Conservation (phyloP, 108 stramenopile genomes). For the Nitzschia sp. region DNA sequence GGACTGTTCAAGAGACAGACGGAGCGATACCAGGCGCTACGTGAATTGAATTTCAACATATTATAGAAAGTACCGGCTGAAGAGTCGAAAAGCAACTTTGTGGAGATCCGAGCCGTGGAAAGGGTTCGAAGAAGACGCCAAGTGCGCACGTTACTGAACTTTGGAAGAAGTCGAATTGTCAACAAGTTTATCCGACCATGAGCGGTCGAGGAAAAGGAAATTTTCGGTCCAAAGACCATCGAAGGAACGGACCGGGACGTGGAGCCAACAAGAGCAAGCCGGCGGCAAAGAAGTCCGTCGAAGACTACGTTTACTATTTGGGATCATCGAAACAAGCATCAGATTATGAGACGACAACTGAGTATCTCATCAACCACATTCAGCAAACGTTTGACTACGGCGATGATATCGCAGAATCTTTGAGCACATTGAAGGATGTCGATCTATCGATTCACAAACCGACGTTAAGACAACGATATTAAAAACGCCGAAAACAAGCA, state of each 20-base stretch:
- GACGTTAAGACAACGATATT: not conserved
- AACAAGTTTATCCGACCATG: too few relatives aligned
- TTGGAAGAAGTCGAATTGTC: too few relatives aligned
- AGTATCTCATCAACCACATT: slow-evolving; percentile 7
- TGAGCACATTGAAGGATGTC: not conserved
- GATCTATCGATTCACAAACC: not conserved
- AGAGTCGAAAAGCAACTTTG: not conserved
- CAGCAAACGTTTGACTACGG: slow-evolving; percentile 2
- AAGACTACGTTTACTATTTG: not conserved
- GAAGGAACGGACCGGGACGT: too few relatives aligned
- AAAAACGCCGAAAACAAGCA: not conserved
- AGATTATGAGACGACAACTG: slow-evolving; percentile 11
- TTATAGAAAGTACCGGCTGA: not conserved
- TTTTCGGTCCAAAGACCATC: too few relatives aligned
- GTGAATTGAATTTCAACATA: not conserved
- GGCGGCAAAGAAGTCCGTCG: not conserved
- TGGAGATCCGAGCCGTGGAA: not conserved
- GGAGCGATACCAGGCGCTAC: not conserved
- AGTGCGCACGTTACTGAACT: too few relatives aligned
- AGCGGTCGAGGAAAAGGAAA: too few relatives aligned
- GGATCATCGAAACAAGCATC: slow-evolving; percentile 7
- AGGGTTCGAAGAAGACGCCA: too few relatives aligned
- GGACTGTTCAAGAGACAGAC: not conserved
- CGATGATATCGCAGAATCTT: not conserved
- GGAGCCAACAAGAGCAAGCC: too few relatives aligned